A percentile compares a stretch with the other conserved stretches of the same genome.
Evolutionary conservation across 2,329 filamentous ascomycete species (phyloP).

Genomic region (Gremmenia infestans): DNA sequence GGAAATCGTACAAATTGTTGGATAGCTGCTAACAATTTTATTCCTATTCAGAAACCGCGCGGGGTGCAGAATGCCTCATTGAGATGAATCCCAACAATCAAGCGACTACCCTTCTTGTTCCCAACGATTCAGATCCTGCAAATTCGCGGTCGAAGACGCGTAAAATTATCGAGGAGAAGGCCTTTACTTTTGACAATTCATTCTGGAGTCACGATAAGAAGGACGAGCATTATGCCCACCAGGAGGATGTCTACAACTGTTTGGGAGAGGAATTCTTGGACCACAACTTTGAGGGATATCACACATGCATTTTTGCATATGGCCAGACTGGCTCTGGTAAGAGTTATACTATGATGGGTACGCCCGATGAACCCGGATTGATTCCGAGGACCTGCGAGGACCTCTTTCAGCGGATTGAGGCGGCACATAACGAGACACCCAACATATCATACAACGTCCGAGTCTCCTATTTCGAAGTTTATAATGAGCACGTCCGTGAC

Average conservation of each 20-base stretch:
- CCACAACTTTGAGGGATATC: constrained; percentile 98
- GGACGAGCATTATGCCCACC: constrained; percentile 83
- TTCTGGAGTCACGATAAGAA: constrained; percentile 88
- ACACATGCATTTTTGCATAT: constrained; percentile 98
- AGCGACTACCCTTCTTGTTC: constrained; percentile 73
- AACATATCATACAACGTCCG: constrained; percentile 96
- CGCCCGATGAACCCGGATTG: constrained; percentile 75
- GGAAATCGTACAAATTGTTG: constrained; percentile 6
- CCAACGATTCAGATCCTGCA: constrained; percentile 50
- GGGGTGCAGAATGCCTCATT: constrained; percentile 78
- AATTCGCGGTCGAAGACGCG: constrained; percentile 60
- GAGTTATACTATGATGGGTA: constrained; percentile 98
- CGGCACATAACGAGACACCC: constrained; percentile 66
- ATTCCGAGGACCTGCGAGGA: constrained; percentile 96
- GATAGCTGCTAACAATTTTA: constrained; percentile 15
- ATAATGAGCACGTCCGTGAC: constrained; percentile 98
- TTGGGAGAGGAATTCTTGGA: constrained; percentile 96
- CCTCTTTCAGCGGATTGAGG: constrained; percentile 87
- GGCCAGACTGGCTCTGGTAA: constrained; percentile 97
- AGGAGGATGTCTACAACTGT: constrained; percentile 90
- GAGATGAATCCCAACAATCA: constrained; percentile 87
- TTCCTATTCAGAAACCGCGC: constrained; percentile 63
- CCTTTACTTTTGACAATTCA: constrained; percentile 93
- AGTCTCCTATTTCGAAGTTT: constrained; percentile 98
- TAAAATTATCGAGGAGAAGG: constrained; percentile 79